Base-by-base conservation (phyloP, 345 rosid genomes). In the Linum tenue region DNA sequence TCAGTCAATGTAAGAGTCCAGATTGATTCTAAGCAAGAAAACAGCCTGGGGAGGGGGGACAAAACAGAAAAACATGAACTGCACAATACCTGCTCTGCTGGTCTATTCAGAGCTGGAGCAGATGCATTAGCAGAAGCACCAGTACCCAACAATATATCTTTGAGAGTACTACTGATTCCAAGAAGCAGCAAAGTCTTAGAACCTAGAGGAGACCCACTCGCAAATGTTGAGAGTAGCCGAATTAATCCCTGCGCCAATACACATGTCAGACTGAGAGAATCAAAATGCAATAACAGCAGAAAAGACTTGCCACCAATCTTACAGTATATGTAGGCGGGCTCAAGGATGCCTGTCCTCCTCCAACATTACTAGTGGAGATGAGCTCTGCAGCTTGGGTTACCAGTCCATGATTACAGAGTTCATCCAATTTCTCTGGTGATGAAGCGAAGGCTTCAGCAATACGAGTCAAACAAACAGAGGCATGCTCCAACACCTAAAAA, bases 371-470 rank as follows among this genome's bases (percentile, higher is more conserved):
- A 10, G 99, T 73, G n/a, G 99, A 95, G 70, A 95, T 87, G 51
- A 95, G 98, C 60, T 96, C 69, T 7, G 98, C 91, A 73, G 99
- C 99, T 79, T 95, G 99, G 36, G 97, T 77, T 69, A 95, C 99
- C 70, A 95, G 74, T 66, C 96, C 97, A 80, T 95, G 91, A 78
- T 95, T 87, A 76, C 99, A 95, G 60, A 95, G 77, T 76, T 83
- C 96, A 77, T 95, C 99, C 66, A 95, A 72, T 79, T 89, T 87
- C 69, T 87, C 98, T 0, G 98, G 85, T 17, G 81, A 79, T 10
- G 91, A 87, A 37, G 98, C 90, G 70, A 95, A 95, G 63, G 99
- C 91, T 77, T 95, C 99, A 59, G 99, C 91, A 82, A 95, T 91
- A 60, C 97, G 91, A 61, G 99, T 95, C 78, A 95, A 81, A 68